Evolutionary conservation across 805 yeast species (phyloP).

Genomic region (Cyberlindnera saturnus): DNA sequence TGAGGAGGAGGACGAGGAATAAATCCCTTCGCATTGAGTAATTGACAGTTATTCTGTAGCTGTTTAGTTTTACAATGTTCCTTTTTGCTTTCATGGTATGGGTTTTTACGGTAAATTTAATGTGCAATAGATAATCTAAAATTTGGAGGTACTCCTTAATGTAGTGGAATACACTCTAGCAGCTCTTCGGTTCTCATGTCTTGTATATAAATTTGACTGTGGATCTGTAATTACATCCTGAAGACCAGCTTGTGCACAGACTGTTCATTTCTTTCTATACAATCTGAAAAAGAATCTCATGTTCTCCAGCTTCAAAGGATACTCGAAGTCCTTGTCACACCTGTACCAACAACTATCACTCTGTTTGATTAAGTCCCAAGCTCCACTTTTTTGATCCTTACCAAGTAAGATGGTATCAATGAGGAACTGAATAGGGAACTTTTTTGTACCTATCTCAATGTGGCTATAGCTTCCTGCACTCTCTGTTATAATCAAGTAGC

Average conservation of each 20-base stretch:
- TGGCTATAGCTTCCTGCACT: conserved; percentile 90
- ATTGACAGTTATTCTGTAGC: conserved; percentile 12
- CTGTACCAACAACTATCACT: conserved; percentile 84
- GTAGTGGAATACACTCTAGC: neutral
- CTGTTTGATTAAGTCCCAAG: conserved; percentile 60
- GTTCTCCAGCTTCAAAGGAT: conserved; percentile 70
- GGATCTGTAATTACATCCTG: too few relatives aligned
- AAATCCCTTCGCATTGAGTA: conserved; percentile 29
- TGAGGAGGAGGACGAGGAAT: conserved; percentile 94
- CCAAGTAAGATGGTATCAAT: conserved; percentile 69
- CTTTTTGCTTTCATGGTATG: conserved; percentile 11
- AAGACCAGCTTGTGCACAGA: too few relatives aligned
- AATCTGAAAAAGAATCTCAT: conserved; percentile 82
- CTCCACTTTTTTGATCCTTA: conserved; percentile 36
- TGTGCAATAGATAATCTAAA: conserved; percentile 14
- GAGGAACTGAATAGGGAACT: conserved; percentile 77
- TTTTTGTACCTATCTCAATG: conserved; percentile 66
- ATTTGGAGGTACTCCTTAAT: neutral
- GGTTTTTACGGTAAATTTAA: conserved; percentile 14
- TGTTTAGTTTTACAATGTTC: conserved; percentile 12
- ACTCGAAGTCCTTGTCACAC: conserved; percentile 43
- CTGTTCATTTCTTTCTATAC: conserved; percentile 45
- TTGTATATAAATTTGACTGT: too few relatives aligned
- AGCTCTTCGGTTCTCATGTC: too few relatives aligned
- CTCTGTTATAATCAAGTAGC: conserved; percentile 64